Conservation (phyloP, 768 basidiomycete genomes). For the Boletellus ananiceps region DNA sequence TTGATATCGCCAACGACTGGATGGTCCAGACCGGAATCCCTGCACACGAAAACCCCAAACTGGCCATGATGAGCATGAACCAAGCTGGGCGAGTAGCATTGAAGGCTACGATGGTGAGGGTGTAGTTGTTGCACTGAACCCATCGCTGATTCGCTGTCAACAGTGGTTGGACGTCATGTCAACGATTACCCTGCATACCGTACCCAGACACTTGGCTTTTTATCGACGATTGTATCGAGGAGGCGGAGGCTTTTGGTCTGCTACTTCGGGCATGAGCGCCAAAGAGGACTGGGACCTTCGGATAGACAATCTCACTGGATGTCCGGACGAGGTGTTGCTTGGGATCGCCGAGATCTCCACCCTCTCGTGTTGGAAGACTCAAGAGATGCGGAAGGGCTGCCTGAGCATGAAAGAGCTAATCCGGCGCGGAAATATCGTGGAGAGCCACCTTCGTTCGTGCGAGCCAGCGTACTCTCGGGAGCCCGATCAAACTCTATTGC, state of each 20-base stretch:
- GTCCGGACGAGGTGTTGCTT: slow-evolving; percentile 74
- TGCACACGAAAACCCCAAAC: slow-evolving; percentile 58
- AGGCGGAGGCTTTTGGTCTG: slow-evolving; percentile 43
- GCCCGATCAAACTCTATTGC: slow-evolving; percentile 35
- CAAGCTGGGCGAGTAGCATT: slow-evolving; percentile 53
- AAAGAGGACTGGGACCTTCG: slow-evolving; percentile 44
- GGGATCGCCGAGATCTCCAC: slow-evolving; percentile 71
- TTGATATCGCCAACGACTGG: slow-evolving; percentile 75
- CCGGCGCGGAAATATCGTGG: slow-evolving; percentile 65
- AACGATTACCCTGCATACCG: slow-evolving; percentile 53
- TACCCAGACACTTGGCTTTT: slow-evolving; percentile 61
- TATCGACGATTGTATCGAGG: slow-evolving; percentile 64
- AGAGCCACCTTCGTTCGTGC: slow-evolving; percentile 53
- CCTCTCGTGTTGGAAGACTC: slow-evolving; percentile 70
- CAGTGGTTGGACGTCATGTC: slow-evolving; percentile 81
- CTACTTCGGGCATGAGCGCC: slow-evolving; percentile 23
- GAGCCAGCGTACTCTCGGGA: slow-evolving; percentile 29
- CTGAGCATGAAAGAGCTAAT: slow-evolving; percentile 74
- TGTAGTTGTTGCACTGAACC: not conserved
- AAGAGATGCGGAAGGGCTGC: slow-evolving; percentile 57
- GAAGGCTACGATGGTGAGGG: slow-evolving; percentile 69
- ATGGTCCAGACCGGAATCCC: slow-evolving; percentile 60
- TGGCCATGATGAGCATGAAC: slow-evolving; percentile 53
- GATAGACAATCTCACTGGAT: slow-evolving; percentile 70
- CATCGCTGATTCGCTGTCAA: slow-evolving; percentile 15